Percentiles rank a stretch among this genome's conserved stretches.
Conservation (phyloP, 208 protist species). For the Wallacemonas sp. region DNA sequence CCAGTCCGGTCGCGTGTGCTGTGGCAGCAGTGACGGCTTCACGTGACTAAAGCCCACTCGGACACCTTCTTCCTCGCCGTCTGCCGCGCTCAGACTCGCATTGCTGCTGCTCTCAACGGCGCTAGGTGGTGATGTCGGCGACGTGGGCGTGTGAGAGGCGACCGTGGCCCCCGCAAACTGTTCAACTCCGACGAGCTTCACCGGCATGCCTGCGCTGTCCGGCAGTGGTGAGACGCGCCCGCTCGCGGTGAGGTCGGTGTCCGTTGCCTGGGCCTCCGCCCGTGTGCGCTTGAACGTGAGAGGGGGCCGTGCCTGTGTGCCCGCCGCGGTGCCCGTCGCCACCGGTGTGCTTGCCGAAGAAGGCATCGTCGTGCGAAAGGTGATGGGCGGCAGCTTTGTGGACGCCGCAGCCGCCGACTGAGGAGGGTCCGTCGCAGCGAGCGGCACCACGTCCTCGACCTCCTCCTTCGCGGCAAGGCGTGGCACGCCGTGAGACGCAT, state of each 20-base stretch:
- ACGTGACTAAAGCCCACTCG: constrained; percentile 4
- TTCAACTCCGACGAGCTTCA: not conserved
- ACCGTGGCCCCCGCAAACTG: too few relatives aligned
- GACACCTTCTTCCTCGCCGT: too few relatives aligned
- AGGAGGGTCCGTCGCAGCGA: too few relatives aligned
- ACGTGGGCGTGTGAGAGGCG: too few relatives aligned
- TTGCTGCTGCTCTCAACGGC: not conserved
- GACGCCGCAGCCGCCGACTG: not conserved
- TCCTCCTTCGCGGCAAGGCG: too few relatives aligned
- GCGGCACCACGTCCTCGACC: too few relatives aligned
- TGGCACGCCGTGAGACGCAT: too few relatives aligned
- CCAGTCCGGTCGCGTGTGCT: not conserved
- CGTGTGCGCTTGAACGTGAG: constrained; percentile 5
- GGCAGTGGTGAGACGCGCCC: not conserved
- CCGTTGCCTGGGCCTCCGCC: not conserved
- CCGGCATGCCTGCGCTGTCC: not conserved
- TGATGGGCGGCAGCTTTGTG: not conserved
- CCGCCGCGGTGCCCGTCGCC: not conserved
- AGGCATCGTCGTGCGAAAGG: not conserved
- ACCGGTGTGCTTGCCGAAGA: not conserved
- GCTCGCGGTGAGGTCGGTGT: not conserved
- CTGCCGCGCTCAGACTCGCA: not conserved
- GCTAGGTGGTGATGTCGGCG: not conserved
- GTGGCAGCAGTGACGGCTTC: not conserved
- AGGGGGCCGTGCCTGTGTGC: too few relatives aligned